These are phyloP conservation scores for Corynespora cassiicola DNA, from an alignment of 2,329 filamentous ascomycete genomes.

Conservation along the genomic window DNA sequence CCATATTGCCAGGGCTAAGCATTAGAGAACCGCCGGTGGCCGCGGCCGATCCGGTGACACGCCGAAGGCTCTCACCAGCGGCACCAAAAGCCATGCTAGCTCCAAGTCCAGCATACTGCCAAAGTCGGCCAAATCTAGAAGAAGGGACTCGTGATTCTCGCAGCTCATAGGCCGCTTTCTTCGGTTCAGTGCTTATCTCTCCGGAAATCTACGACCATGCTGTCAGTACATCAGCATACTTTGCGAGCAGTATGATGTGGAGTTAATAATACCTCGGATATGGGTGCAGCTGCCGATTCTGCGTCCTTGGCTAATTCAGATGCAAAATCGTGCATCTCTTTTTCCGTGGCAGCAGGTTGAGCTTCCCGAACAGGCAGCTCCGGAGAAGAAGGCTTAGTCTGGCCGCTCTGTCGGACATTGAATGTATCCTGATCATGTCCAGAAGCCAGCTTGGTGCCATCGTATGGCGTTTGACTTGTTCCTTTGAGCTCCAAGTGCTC, in stretches of 20 bases:
- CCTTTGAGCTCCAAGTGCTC: slow-evolving; percentile 42
- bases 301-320: slow-evolving; percentile 55
- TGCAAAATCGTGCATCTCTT: slow-evolving; percentile 54
- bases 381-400: slow-evolving; percentile 17
- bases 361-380: slow-evolving; percentile 3
- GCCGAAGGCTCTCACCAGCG: slow-evolving; percentile 81
- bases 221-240: slow-evolving; percentile 56
- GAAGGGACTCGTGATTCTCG: slow-evolving; percentile 90
- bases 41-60: slow-evolving; percentile 73
- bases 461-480: slow-evolving; percentile 39
- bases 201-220: slow-evolving; percentile 39
- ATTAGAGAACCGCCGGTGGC: slow-evolving; percentile 74
- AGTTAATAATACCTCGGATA: slow-evolving; percentile 31
- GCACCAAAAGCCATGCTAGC: slow-evolving; percentile 96
- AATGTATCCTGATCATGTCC: slow-evolving; percentile 48
- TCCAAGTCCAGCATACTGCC: slow-evolving; percentile 93
- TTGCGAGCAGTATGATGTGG: slow-evolving; percentile 5
- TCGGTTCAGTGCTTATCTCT: slow-evolving; percentile 30
- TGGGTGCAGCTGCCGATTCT: slow-evolving; percentile 32
- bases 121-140: slow-evolving; percentile 82
- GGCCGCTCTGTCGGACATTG: slow-evolving; percentile 29
- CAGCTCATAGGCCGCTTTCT: slow-evolving; percentile 67
- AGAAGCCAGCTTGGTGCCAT: slow-evolving; percentile 44
- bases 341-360: slow-evolving; percentile 23
- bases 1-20: slow-evolving; percentile 89